phyloP scores from a whole-genome alignment of 2,329 filamentous ascomycete species.

The Sporothrix luriei region DNA sequence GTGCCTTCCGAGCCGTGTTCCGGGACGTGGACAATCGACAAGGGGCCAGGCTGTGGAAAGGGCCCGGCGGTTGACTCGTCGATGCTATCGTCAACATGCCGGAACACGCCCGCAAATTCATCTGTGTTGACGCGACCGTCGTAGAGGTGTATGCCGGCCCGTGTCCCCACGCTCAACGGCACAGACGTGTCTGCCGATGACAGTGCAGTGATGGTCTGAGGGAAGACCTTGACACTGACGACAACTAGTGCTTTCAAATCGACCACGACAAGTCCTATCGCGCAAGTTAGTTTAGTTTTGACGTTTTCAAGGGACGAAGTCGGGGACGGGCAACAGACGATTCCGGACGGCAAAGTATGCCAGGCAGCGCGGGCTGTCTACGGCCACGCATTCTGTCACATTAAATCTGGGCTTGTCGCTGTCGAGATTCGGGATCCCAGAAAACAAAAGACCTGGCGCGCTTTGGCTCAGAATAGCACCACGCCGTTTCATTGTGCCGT shows the following conservation, averaged over 20 bases:
- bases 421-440: slow-evolving; percentile 50
- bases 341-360: slow-evolving; percentile 82
- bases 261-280: slow-evolving; percentile 70
- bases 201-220: slow-evolving; percentile 80
- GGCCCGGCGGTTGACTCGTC: slow-evolving; percentile 50
- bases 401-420: slow-evolving; percentile 59
- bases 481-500: slow-evolving; percentile 55
- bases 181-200: slow-evolving; percentile 67
- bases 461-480: slow-evolving; percentile 69
- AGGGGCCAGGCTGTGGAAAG: slow-evolving; percentile 76
- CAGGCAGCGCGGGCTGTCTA: slow-evolving; percentile 67
- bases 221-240: slow-evolving; percentile 70
- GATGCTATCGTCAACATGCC: slow-evolving; percentile 45
- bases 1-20: slow-evolving; percentile 53
- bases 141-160: slow-evolving; percentile 77
- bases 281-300: not conserved
- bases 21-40: slow-evolving; percentile 79
- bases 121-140: slow-evolving; percentile 62
- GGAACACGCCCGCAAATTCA: slow-evolving; percentile 37
- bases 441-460: slow-evolving; percentile 66
- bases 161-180: slow-evolving; percentile 83
- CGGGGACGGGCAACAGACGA: slow-evolving; percentile 40
- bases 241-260: slow-evolving; percentile 74
- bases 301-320: not conserved
- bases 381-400: slow-evolving; percentile 79